Base-by-base conservation (phyloP, 2,329 filamentous ascomycete species). In the Aureobasidium sp. region DNA sequence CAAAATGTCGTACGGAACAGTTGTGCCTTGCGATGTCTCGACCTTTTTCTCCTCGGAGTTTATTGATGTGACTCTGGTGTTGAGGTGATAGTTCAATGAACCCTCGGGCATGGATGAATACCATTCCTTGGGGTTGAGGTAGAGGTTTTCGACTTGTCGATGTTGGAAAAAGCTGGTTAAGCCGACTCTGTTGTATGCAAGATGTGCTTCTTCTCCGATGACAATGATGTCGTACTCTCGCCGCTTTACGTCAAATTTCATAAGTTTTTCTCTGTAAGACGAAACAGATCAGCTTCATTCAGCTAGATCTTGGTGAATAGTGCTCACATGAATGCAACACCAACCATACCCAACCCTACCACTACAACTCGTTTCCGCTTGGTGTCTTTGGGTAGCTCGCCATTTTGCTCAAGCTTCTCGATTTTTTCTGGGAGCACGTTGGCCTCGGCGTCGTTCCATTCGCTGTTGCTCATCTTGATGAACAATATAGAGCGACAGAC, bases 261-360 rank as follows among this genome's bases (percentile, higher is more conserved):
- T 76, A 8, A 95, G 70, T 70, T 95, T 95, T 70, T 95, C 90
- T 62, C 89, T 94, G 61, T 58, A 61, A 12, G 60, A 22, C 22
- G 11, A 16, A 16, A n/a, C n/a, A n/a, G n/a, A 27, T 35, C 21
- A 48, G 30, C 32, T 2, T 16, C 27, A 30, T n/a, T n/a, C n/a
- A n/a, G n/a, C n/a, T n/a, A n/a, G n/a, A n/a, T n/a, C n/a, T n/a
- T n/a, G n/a, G 27, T 6, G 27, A 30, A 12, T 30, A 12, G 27
- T 35, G 24, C 85, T 76, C 71, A 91, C 86, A 94, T 88, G 67
- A 94, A 91, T 37, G 86, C 84, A 60, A 93, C 85, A 34, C 86
- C 88, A 39, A 95, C 90, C 90, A 96, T 96, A 2, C 90, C 90
- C 70, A 95, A 70, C 8, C 90, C 90, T 34, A 95, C 88, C 32